Conservation (phyloP, 441 rosid genomes). For the Geranium incanum region DNA sequence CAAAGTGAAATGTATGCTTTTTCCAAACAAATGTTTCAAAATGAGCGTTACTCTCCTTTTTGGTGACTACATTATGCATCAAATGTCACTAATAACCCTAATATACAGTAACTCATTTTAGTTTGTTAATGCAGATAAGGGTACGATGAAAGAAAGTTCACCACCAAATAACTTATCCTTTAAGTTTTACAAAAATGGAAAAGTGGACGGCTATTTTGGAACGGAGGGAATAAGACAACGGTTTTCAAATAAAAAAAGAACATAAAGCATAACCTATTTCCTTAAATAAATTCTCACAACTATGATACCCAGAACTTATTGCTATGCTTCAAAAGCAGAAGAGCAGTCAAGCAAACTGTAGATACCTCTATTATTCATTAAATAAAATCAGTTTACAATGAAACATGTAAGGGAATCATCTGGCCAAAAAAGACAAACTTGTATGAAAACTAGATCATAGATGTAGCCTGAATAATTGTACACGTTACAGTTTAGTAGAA, state of each 20-base stretch:
- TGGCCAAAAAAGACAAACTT: not conserved
- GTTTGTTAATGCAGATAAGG: too few relatives aligned
- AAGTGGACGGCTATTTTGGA: too few relatives aligned
- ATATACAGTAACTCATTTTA: too few relatives aligned
- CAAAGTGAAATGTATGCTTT: too few relatives aligned
- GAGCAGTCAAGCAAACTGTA: not conserved
- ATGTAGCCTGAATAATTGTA: not conserved
- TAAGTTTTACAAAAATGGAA: too few relatives aligned
- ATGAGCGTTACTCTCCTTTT: too few relatives aligned
- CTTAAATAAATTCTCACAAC: not conserved
- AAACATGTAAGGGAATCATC: not conserved
- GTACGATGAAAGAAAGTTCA: too few relatives aligned
- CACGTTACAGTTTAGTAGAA: too few relatives aligned
- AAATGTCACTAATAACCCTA: too few relatives aligned
- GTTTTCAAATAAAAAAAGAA: not conserved
- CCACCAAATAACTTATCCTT: too few relatives aligned
- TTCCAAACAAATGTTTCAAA: too few relatives aligned
- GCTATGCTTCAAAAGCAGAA: not conserved
- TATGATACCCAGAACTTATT: not conserved
- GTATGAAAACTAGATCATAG: not conserved
- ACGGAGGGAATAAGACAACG: constrained; percentile 2
- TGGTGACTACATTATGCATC: too few relatives aligned
- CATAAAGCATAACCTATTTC: constrained; percentile 3
- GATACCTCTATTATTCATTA: not conserved
- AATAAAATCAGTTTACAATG: not conserved